These are phyloP conservation scores for Vinca minor DNA, from an alignment of 257 asterid species.

Conservation along the genomic window DNA sequence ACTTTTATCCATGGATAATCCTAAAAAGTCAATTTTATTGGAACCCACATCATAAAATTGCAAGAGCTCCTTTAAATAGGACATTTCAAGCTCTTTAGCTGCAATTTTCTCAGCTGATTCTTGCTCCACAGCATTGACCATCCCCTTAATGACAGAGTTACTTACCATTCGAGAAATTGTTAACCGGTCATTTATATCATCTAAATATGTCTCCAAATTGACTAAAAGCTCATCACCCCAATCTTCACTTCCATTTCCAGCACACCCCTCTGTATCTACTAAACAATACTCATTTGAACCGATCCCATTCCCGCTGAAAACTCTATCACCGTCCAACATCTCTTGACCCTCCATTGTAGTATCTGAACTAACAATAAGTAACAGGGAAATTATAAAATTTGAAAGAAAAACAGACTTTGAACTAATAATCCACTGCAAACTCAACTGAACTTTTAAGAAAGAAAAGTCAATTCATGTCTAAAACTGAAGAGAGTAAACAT, in stretches of 20 bases:
- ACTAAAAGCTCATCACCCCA: slow-evolving; percentile 61
- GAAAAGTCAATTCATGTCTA: not conserved
- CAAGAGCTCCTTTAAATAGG: slow-evolving; percentile 32
- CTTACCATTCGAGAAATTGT: slow-evolving; percentile 71
- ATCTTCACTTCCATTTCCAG: slow-evolving; percentile 33
- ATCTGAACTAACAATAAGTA: not conserved
- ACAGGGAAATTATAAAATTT: not conserved
- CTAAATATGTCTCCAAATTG: slow-evolving; percentile 56
- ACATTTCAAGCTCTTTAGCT: slow-evolving; percentile 58
- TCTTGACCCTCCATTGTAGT: slow-evolving; percentile 10
- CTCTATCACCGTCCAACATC: slow-evolving; percentile 21
- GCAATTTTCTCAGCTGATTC: slow-evolving; percentile 58
- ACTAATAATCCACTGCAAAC: not conserved
- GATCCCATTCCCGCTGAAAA: slow-evolving; percentile 15
- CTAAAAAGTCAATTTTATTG: slow-evolving; percentile 17
- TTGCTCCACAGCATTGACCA: slow-evolving; percentile 80
- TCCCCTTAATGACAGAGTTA: slow-evolving; percentile 74
- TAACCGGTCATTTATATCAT: slow-evolving; percentile 51
- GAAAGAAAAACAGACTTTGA: not conserved
- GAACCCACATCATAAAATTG: slow-evolving; percentile 18
- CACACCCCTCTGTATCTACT: slow-evolving; percentile 10
- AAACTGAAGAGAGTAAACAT: not conserved
- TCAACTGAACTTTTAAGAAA: not conserved
- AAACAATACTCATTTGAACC: slow-evolving; percentile 18
- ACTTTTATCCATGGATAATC: slow-evolving; percentile 11